A percentile compares a stretch with the other conserved stretches of the same genome.
These are phyloP conservation scores for Arabidopsis suecica DNA, from an alignment of 345 rosid species.

Conservation along the genomic window DNA sequence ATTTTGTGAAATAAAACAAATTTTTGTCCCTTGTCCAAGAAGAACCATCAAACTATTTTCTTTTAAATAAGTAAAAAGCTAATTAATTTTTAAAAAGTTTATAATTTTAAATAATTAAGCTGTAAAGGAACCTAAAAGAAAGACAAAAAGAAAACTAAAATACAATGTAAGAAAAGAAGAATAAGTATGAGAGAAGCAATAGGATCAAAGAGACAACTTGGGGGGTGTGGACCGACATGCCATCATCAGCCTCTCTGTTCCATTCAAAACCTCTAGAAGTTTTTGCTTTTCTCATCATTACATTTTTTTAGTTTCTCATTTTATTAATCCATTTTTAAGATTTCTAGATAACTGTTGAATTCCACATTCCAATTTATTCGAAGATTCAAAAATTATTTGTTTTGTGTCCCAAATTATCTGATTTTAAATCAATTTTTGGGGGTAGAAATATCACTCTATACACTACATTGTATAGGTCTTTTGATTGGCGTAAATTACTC, in stretches of 20 bases:
- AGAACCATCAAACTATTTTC: constrained; percentile 3
- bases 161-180: constrained; percentile 13
- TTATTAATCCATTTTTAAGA: not conserved
- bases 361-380: not conserved
- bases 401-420: not conserved
- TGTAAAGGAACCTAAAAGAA: constrained; percentile 29
- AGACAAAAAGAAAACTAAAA: constrained; percentile 34
- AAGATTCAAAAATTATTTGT: not conserved
- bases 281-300: constrained; percentile 43
- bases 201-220: constrained; percentile 45
- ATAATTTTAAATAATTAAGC: constrained; percentile 11
- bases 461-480: not conserved
- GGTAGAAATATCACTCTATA: not conserved
- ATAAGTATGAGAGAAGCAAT: constrained; percentile 47
- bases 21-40: constrained; percentile 20
- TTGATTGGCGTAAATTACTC: not conserved
- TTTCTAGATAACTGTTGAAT: constrained; percentile 9
- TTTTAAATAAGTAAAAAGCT: constrained; percentile 8
- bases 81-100: not conserved
- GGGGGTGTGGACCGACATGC: constrained; percentile 47
- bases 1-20: constrained; percentile 8
- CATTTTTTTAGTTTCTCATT: constrained; percentile 21
- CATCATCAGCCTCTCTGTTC: constrained; percentile 48
- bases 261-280: constrained; percentile 42
- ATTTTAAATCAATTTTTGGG: not conserved